These are phyloP conservation scores for Atkinsonella texensis DNA, from an alignment of 2,329 filamentous ascomycete genomes.

Conservation along the genomic window DNA sequence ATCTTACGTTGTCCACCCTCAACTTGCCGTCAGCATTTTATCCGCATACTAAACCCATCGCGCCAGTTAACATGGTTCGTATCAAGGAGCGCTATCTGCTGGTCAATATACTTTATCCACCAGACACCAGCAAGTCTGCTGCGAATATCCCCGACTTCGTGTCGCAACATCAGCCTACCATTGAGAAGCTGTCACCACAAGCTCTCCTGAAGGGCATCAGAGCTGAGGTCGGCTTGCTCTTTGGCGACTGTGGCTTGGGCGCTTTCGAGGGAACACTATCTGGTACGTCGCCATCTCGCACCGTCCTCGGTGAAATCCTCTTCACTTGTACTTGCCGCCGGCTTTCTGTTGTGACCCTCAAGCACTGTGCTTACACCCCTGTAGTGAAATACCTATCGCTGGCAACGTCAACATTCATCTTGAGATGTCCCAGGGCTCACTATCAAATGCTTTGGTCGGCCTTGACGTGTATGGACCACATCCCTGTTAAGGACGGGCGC, in stretches of 20 bases:
- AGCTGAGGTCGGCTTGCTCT: slow-evolving; percentile 57
- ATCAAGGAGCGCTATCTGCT: slow-evolving; percentile 93
- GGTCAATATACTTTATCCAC: slow-evolving; percentile 84
- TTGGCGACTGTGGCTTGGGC: slow-evolving; percentile 82
- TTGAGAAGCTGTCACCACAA: slow-evolving; percentile 54
- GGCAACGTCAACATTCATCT: slow-evolving; percentile 88
- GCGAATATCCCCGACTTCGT: slow-evolving; percentile 46
- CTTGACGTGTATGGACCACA: slow-evolving; percentile 62
- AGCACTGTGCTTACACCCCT: not conserved
- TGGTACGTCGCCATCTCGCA: slow-evolving; percentile 32
- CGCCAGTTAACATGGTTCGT: slow-evolving; percentile 61
- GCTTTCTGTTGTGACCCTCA: too few species aligned
- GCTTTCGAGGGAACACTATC: slow-evolving; percentile 56
- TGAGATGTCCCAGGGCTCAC: slow-evolving; percentile 70
- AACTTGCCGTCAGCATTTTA: not conserved
- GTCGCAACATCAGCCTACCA: slow-evolving; percentile 67
- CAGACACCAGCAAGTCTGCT: slow-evolving; percentile 28
- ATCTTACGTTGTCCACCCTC: too few species aligned
- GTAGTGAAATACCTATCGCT: slow-evolving; percentile 84
- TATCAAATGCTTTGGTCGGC: slow-evolving; percentile 86
- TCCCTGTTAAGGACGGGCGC: slow-evolving; percentile 49
- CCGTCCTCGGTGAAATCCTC: not conserved
- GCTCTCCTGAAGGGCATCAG: slow-evolving; percentile 58
- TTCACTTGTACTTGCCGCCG: not conserved
- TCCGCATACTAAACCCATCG: not conserved